phyloP scores from a whole-genome alignment of 2,329 filamentous ascomycete genomes.

The Trematosphaeria pertusa region DNA sequence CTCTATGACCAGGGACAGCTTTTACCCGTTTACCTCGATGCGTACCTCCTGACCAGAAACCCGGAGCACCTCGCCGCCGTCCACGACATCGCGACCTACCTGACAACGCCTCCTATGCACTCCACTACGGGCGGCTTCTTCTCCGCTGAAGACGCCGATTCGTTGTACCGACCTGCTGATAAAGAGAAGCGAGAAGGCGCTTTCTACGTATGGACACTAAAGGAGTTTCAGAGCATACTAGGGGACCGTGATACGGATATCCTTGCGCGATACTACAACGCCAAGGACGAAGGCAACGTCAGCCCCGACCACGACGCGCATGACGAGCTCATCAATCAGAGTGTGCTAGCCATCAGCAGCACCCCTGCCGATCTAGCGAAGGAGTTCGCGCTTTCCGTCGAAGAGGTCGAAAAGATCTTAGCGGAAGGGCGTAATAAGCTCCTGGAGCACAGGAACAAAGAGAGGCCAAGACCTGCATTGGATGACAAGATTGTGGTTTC shows the following conservation, averaged over 20 bases:
- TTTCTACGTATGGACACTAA: constrained; percentile 91
- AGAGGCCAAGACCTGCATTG: constrained; percentile 76
- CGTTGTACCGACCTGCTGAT: constrained; percentile 74
- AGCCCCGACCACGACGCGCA: constrained; percentile 82
- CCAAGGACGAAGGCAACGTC: constrained; percentile 85
- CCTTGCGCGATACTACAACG: constrained; percentile 83
- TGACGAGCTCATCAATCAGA: constrained; percentile 94
- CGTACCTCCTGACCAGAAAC: constrained; percentile 73
- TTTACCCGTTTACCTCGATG: constrained; percentile 83
- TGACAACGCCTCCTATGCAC: constrained; percentile 74
- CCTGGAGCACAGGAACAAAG: constrained; percentile 72
- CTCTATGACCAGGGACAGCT: constrained; percentile 91
- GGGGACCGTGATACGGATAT: constrained; percentile 73
- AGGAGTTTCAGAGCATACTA: constrained; percentile 82
- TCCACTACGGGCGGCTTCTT: constrained; percentile 77
- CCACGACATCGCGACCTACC: constrained; percentile 84
- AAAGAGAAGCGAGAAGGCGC: constrained; percentile 87
- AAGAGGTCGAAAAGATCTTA: constrained; percentile 73
- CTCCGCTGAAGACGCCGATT: constrained; percentile 91
- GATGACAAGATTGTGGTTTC: constrained; percentile 89
- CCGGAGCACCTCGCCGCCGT: constrained; percentile 79
- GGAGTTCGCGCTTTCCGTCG: constrained; percentile 74
- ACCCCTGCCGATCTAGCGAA: constrained; percentile 73
- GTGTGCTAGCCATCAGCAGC: constrained; percentile 77
- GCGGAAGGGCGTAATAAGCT: constrained; percentile 72